Base-by-base conservation (phyloP, 1,139 yeast species). In the Geotrichum australiense region DNA sequence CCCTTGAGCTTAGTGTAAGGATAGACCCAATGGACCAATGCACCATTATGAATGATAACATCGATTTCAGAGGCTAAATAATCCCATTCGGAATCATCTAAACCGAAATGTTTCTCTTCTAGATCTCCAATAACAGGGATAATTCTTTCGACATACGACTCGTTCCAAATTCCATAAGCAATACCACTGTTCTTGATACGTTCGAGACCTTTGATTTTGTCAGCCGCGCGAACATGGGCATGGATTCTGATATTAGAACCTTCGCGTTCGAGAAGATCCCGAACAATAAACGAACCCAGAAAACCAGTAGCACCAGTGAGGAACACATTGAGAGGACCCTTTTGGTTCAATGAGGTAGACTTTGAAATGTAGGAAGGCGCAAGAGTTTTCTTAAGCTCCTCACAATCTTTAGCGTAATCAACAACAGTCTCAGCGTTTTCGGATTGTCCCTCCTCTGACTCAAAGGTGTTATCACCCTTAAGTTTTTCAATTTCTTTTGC, bases 301-400 rank as follows among this genome's bases (percentile, higher is more conserved):
- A 91, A 93, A 2, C 99, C 99, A 28, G 98, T 93, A 26, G 80
- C 86, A 58, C 99, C 98, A 19, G 99, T 93, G 34, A 93, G 76
- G 55, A 93, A 86, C 1, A 87, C 83, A 50, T 78, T 81, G 37
- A 82, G 56, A 3, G 59, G 50, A 18, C 62, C 60, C 0, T 50
- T 58, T 5, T 67, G 51, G 37, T 65, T 58, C 3, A 71, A 56
- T 1, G 67, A 50, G 1, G 55, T 49, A 3, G 54, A 43, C 25
- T 70, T 66, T 2, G 73, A 58, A 19, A 60, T 47, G 51, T 73
- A 78, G 0, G 64, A 50, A 1, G 63, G 38, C 7, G 50, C 47
- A 47, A 91, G 71, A 35, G 66, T 61, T 0, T 68, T 53, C 32
- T 68, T 55, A 34, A 91, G 68, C 12, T 69, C 67, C 40, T 68